Percentiles rank a stretch among this genome's conserved stretches.
Evolutionary conservation across 345 rosid genomes (phyloP).

Genomic region (Citrus mangshanensis): DNA sequence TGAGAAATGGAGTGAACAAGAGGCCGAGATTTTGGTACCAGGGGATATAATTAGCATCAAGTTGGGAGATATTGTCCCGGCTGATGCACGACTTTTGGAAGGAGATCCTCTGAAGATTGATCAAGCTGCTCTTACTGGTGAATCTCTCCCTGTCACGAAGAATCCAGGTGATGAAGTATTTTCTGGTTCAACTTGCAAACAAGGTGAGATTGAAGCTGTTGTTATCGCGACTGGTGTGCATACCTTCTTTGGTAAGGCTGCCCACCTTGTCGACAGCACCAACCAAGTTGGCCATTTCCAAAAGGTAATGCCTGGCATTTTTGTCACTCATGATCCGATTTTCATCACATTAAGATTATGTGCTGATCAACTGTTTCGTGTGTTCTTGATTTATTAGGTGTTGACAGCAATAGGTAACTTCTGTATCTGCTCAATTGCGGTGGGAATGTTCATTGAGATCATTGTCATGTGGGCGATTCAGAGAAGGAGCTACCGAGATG

Average conservation of each 20-base stretch:
- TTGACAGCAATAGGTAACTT: conserved; percentile 92
- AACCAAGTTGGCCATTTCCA: conserved; percentile 96
- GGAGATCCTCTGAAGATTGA: conserved; percentile 94
- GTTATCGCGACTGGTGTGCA: conserved; percentile 93
- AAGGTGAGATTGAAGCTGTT: conserved; percentile 92
- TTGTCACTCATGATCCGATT: not conserved
- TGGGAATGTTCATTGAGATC: conserved; percentile 77
- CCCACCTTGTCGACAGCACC: conserved; percentile 91
- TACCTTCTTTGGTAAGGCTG: conserved; percentile 97
- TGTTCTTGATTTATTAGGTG: conserved; percentile 37
- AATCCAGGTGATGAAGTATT: conserved; percentile 65
- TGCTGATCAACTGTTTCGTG: not conserved
- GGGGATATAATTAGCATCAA: conserved; percentile 90
- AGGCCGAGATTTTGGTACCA: conserved; percentile 78
- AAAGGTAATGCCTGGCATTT: conserved; percentile 36
- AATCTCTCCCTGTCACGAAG: conserved; percentile 80
- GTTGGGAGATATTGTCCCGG: conserved; percentile 86
- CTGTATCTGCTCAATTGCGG: conserved; percentile 86
- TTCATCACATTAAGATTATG: not conserved
- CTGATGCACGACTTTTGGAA: conserved; percentile 88
- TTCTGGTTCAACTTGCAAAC: conserved; percentile 95
- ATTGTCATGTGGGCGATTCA: conserved; percentile 79
- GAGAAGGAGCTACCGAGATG: conserved; percentile 67
- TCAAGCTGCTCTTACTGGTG: conserved; percentile 90
- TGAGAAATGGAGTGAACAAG: conserved; percentile 80